Evolutionary conservation across 2,329 filamentous ascomycete genomes (phyloP).

Genomic region (Pestalotiopsis sp.): DNA sequence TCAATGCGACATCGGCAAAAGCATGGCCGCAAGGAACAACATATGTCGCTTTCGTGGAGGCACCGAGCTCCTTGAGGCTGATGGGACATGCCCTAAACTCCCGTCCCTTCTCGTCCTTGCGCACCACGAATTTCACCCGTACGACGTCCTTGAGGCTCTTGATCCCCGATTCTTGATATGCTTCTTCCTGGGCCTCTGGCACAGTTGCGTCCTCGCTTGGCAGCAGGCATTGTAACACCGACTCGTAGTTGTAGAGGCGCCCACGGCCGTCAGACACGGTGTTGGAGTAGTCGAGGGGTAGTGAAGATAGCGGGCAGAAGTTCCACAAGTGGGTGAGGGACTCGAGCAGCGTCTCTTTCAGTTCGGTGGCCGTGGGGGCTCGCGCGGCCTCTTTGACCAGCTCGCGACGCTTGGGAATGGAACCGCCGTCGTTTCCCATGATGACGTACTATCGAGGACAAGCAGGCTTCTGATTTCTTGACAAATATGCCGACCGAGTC

Average conservation of each 20-base stretch:
- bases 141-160: constrained; percentile 84
- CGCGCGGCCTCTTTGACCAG: constrained; percentile 93
- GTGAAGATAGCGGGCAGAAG: constrained; percentile 83
- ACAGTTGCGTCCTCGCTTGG: constrained; percentile 58
- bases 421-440: constrained; percentile 98
- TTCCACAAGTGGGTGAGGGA: constrained; percentile 86
- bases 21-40: constrained; percentile 94
- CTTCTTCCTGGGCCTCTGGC: constrained; percentile 35
- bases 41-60: constrained; percentile 80
- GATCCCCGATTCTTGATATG: constrained; percentile 60
- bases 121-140: constrained; percentile 72
- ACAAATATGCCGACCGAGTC: too few species aligned
- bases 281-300: constrained; percentile 67
- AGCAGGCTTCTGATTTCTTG: background rate
- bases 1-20: constrained; percentile 84
- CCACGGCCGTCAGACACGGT: constrained; percentile 85
- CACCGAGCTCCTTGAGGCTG: constrained; percentile 83
- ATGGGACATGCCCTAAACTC: constrained; percentile 82
- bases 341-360: constrained; percentile 87
- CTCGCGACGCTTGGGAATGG: constrained; percentile 92
- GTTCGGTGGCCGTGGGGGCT: constrained; percentile 77
- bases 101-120: constrained; percentile 40
- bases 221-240: constrained; percentile 68
- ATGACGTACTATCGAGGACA: background rate
- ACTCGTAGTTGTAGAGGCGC: constrained; percentile 92